Percentiles rank a stretch among this genome's conserved stretches.
These are phyloP conservation scores for Syzygium oleosum DNA, from an alignment of 345 rosid species.

Conservation along the genomic window DNA sequence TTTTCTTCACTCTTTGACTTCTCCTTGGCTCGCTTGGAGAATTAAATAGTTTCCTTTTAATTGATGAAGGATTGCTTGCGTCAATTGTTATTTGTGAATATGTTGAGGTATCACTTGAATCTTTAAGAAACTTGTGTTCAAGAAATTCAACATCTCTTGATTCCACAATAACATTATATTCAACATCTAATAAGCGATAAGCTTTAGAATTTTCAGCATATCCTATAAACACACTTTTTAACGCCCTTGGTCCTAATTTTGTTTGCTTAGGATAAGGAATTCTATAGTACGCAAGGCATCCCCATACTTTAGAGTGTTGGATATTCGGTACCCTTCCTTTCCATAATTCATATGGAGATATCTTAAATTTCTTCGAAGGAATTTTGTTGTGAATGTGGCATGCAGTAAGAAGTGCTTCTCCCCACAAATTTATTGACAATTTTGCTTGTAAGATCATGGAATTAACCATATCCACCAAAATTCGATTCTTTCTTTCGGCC, in stretches of 20 bases:
- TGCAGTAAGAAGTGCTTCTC: not conserved
- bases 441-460: not conserved
- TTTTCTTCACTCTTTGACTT: not conserved
- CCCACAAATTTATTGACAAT: not conserved
- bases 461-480: not conserved
- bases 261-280: not conserved
- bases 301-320: not conserved
- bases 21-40: not conserved
- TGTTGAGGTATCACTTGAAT: not conserved
- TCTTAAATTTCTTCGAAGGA: not conserved
- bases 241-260: not conserved
- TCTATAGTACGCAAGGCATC: not conserved
- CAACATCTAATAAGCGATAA: not conserved
- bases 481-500: not conserved
- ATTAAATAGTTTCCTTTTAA: too few species aligned
- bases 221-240: not conserved
- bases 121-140: not conserved
- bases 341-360: not conserved
- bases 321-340: not conserved
- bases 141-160: not conserved
- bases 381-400: not conserved
- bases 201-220: too few species aligned
- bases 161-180: not conserved
- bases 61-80: not conserved
- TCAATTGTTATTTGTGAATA: not conserved